Conservation (phyloP, 768 basidiomycete genomes). For the Hypsizygus marmoreus region DNA sequence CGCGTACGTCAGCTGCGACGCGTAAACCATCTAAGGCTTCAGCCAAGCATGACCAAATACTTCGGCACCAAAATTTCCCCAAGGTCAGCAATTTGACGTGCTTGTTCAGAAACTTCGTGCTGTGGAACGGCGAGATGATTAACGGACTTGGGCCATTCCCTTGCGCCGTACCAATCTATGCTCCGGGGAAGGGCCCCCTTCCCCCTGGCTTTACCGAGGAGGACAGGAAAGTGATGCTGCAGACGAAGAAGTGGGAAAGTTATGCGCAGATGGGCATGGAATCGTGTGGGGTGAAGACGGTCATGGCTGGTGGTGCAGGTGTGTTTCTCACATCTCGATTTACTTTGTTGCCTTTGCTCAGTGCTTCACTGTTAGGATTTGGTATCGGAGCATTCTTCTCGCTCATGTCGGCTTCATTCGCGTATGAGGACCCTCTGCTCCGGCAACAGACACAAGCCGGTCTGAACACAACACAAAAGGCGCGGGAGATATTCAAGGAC, state of each 20-base stretch:
- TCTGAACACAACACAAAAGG: slow-evolving; percentile 72
- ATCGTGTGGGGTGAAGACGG: slow-evolving; percentile 83
- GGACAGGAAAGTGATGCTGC: slow-evolving; percentile 64
- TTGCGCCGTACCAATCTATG: slow-evolving; percentile 71
- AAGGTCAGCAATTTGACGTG: no score
- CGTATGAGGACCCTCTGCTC: slow-evolving; percentile 90
- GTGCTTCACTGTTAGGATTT: slow-evolving; percentile 59
- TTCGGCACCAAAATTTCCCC: no score
- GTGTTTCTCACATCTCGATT: slow-evolving; percentile 27
- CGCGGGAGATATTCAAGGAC: slow-evolving; percentile 83
- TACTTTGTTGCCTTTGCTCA: slow-evolving; percentile 16
- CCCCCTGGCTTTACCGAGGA: slow-evolving; percentile 84
- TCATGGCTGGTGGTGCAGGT: slow-evolving; percentile 84
- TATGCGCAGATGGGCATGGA: slow-evolving; percentile 76
- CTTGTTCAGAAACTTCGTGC: neutral
- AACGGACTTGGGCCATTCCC: slow-evolving; percentile 28
- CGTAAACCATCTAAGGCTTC: no score
- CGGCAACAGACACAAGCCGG: slow-evolving; percentile 60
- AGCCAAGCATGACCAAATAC: neutral
- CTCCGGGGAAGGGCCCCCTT: slow-evolving; percentile 84
- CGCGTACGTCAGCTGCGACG: no score
- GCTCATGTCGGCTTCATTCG: slow-evolving; percentile 93
- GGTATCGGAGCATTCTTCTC: slow-evolving; percentile 95
- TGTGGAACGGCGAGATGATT: slow-evolving; percentile 13
- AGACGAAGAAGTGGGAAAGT: slow-evolving; percentile 78